Conservation (phyloP, 2,329 filamentous ascomycete genomes). For the Microdochium trichocladiopsis region DNA sequence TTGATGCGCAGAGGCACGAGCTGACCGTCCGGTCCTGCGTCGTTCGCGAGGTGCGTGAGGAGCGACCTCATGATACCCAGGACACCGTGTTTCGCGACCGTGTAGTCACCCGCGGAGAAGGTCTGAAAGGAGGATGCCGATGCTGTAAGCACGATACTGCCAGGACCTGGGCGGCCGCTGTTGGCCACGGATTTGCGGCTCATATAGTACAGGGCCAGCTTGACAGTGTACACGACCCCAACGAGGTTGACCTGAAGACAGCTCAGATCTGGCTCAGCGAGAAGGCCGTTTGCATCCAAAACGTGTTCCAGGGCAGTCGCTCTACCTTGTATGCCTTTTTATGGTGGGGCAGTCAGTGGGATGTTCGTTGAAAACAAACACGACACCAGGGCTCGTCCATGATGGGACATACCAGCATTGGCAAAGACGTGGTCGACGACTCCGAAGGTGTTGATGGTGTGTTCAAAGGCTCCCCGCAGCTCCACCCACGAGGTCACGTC, state of each 20-base stretch:
- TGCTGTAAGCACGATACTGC: background rate
- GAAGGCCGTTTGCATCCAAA: background rate
- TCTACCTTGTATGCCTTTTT: no score
- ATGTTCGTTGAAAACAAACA: no score
- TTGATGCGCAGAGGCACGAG: conserved; percentile 45
- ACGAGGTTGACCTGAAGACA: background rate
- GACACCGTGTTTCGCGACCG: conserved; percentile 42
- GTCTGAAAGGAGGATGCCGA: background rate
- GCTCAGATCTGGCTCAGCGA: conserved; percentile 1
- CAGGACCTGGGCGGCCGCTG: background rate
- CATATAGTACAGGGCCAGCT: conserved; percentile 23
- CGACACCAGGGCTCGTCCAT: no score
- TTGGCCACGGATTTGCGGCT: background rate
- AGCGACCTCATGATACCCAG: conserved; percentile 45
- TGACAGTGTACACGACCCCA: background rate
- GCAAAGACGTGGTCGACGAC: conserved; percentile 73
- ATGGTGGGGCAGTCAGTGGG: no score
- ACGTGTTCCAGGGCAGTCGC: background rate
- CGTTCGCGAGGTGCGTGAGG: conserved; percentile 22
- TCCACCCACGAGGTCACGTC: conserved; percentile 44
- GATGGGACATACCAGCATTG: conserved; percentile 33
- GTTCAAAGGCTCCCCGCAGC: conserved; percentile 42
- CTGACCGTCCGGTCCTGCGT: conserved; percentile 9
- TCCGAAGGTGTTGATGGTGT: conserved; percentile 53
- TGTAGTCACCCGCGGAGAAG: background rate